Conservation (phyloP, 805 yeast genomes). For the Tetrapisispora arboricola region DNA sequence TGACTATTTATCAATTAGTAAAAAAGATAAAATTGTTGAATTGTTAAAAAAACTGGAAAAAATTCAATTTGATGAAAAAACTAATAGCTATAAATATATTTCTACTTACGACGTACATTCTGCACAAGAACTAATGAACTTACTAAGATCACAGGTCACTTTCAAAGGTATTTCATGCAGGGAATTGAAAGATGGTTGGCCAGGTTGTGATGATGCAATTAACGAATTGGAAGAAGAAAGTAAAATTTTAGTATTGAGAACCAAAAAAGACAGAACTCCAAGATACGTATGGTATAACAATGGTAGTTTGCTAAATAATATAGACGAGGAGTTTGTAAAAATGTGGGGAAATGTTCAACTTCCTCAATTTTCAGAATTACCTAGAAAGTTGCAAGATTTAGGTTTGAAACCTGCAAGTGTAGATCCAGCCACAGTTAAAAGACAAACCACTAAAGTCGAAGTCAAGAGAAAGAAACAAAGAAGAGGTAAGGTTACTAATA, state of each 20-base stretch:
- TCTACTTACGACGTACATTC: constrained; percentile 82
- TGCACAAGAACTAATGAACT: constrained; percentile 64
- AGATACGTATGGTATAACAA: constrained; percentile 82
- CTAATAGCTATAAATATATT: constrained; percentile 69
- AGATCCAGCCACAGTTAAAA: constrained; percentile 90
- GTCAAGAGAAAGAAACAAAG: constrained; percentile 87
- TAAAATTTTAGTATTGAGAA: constrained; percentile 72
- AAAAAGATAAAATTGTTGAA: constrained; percentile 57
- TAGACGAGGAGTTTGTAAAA: constrained; percentile 72
- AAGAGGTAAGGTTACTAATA: constrained; percentile 87
- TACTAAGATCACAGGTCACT: constrained; percentile 69
- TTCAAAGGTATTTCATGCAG: constrained; percentile 82
- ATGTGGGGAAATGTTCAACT: constrained; percentile 74
- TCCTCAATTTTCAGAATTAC: constrained; percentile 75
- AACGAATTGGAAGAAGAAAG: constrained; percentile 67
- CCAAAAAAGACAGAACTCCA: constrained; percentile 91
- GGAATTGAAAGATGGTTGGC: constrained; percentile 76
- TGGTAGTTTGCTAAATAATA: constrained; percentile 54
- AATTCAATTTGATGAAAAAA: constrained; percentile 53
- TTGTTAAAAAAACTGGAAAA: constrained; percentile 68
- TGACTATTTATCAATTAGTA: constrained; percentile 47
- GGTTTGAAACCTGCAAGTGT: constrained; percentile 95
- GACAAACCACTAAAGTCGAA: constrained; percentile 43
- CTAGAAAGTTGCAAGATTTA: constrained; percentile 62
- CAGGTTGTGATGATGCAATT: constrained; percentile 71